Base-by-base conservation (phyloP, 225 moss, liverwort and hornwort species). In the Physcomitrellopsis africana region DNA sequence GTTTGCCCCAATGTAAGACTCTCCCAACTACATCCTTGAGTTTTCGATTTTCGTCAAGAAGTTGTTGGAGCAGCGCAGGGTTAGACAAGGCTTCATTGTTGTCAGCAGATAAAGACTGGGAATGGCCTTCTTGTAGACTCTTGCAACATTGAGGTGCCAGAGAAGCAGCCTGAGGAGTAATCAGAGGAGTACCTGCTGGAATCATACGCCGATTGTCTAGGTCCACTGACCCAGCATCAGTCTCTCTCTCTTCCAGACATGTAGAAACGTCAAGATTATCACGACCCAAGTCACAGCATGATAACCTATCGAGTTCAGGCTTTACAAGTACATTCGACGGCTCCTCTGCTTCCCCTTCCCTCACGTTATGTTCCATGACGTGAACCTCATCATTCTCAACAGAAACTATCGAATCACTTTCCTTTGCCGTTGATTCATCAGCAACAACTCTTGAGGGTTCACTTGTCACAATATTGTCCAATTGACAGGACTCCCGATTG, bases 11-110 rank as follows among this genome's bases (percentile, higher is more conserved):
- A 22, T 79, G 75, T 26, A 79, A 58, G 16, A 82, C 79, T 51
- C 62, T 74, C 11, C 75, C 82, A 10, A 81, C 65, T 4, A 67
- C 73, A 19, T 74, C 69, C 55, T 75, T 78, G 1, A 81, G 55
- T 44, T 85, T 78, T 44, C 55, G 65, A 57, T 85, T 85, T 51
- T 81, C 78, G n/a, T 81, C 74, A 17, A 85, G 48, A 5, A 85
- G 63, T 18, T 72, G 69, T 44, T 67, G 58, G 49, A 84, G 53
- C 42, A 85, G 47, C n/a, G 24, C 67, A 23, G 51, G 81, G 41
- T 85, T 71, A 45, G 74, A 64, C 69, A 71, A 68, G 18, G 76
- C 24, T n/a, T 8, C 41, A 16, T 11, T 41, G 14, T 70, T 37
- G 13, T 9, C 60, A 52, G 19, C 29, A 56, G 37, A 55, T 51